Base-by-base conservation (phyloP, 2,329 filamentous ascomycete genomes). In the Coleophoma crateriformis region DNA sequence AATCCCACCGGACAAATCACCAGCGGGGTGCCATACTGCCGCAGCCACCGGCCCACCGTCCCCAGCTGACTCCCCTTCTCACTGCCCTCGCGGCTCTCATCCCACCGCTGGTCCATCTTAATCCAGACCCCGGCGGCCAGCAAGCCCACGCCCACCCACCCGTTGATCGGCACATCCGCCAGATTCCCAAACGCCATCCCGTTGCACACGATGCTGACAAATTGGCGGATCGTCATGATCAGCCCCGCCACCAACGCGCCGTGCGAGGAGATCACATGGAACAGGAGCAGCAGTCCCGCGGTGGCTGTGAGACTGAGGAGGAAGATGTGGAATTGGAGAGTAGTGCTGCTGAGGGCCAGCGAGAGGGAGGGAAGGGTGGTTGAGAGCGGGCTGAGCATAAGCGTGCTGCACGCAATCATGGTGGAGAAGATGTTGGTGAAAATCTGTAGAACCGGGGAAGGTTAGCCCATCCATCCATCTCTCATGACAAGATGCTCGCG, bases 151-250 rank as follows among this genome's bases (percentile, higher is more conserved):
- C 45, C 33, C 19, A 34, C n/a, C 45, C 45, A 47, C 1, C 45
- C 35, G 2, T 39, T 10, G 7, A 40, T 17, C 14, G 45, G 45
- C 22, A 47, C 39, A 7, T 15, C 19, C 14, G 45, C 17, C 45
- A 47, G 17, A 12, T 47, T 47, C 7, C 45, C 45, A 39, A 47
- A 47, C 45, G 33, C 38, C 13, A 35, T 35, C 7, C 33, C 45
- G 15, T 47, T 47, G 15, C n/a, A 47, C 13, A 47, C 13, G 8
- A 47, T 39, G 32, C 45, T 47, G 33, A 47, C 34, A n/a, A 47
- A 47, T 22, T 47, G 45, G 7, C 45, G 15, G 45, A 47, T 33
- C n/a, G 45, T 47, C 45, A 47, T 47, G 34, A 47, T 40, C 3
- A 47, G 34, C 19, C 45, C 22, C 14, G 45, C 45, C 1, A 47